Evolutionary conservation across 129 eudicot genomes (phyloP), one percentile per base, ranked within the genome.

Genomic region (Centella asiatica): DNA sequence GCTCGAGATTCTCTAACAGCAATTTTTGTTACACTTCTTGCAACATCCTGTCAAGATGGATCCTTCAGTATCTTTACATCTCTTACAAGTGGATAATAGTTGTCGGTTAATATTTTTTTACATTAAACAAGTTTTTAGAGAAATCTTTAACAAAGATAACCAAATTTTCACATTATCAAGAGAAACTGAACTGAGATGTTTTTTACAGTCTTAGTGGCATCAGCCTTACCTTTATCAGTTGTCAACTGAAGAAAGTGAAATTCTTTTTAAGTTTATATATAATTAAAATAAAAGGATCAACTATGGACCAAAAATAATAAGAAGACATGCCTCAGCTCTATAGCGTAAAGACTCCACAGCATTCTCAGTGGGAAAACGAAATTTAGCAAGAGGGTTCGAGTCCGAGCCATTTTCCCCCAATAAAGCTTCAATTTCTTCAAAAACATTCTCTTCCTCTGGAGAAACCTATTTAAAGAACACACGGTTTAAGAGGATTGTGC

Each of bases 1-100:
- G 99, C 99, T 24, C 95, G 79, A 12, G 99, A 76, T 80, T 93
- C 99, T 72, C 84, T 84, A 28, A 93, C 96, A 11, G 89, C 95
- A 74, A 93, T 56, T 74, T 80, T 87, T 42, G 99, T 93, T 40
- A 93, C 85, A 60, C 96, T 88, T 70, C 99, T 85, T 44, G 88
- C 87, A 60, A 88, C 95, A 77, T 93, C 99, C 99, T 93, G 89
- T 32, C 62, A 69, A 53, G 44, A 31, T 70, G 3, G 31, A 44
- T 19, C 8, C 9, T 6, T 51, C 61, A 67, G 44, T 46, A 37
- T 8, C 20, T 32, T 51, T 36, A 15, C 40, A 25, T 25, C 24
- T 10, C 20, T 33, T 66, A 5, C 9, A 2, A 18, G n/a, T n/a
- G n/a, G n/a, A n/a, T n/a, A n/a, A n/a, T n/a, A n/a, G n/a, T n/a